A percentile compares a stretch with the other conserved stretches of the same genome.
These are phyloP conservation scores for Lippia alba DNA, from an alignment of 305 asterid species.

Conservation along the genomic window DNA sequence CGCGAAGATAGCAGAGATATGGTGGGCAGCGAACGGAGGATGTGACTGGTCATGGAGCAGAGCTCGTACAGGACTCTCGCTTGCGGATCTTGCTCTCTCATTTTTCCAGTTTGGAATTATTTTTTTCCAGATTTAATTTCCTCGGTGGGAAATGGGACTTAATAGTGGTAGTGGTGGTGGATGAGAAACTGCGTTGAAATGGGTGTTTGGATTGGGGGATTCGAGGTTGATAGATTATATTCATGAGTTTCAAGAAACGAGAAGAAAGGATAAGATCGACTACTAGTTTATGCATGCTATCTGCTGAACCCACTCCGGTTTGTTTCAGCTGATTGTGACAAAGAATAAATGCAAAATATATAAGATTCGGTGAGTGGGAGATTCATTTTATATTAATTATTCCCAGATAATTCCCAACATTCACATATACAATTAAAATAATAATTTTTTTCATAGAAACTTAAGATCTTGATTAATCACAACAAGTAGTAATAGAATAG, in stretches of 20 bases:
- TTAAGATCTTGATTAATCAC: too few species aligned
- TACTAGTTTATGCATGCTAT: too few species aligned
- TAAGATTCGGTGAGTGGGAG: too few species aligned
- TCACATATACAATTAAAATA: too few species aligned
- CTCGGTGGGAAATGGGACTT: background rate
- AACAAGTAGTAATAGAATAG: too few species aligned
- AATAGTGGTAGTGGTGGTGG: background rate
- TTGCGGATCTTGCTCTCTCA: constrained; percentile 44
- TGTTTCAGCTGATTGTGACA: background rate
- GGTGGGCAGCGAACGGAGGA: constrained; percentile 46
- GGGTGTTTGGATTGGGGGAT: background rate
- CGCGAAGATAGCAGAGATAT: constrained; percentile 17
- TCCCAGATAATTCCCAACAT: too few species aligned
- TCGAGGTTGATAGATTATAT: constrained; percentile 3
- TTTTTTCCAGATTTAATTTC: background rate
- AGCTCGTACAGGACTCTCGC: constrained; percentile 51
- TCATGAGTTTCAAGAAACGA: constrained; percentile 26
- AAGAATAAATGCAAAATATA: too few species aligned
- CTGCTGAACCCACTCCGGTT: background rate
- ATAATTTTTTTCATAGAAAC: too few species aligned
- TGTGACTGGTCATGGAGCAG: constrained; percentile 48
- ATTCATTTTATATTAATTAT: too few species aligned
- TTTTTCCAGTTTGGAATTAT: background rate
- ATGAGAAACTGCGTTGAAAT: background rate
- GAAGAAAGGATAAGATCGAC: constrained; percentile 35